phyloP scores from a whole-genome alignment of 1,139 yeast species.

The Suhomyces terraborum region DNA sequence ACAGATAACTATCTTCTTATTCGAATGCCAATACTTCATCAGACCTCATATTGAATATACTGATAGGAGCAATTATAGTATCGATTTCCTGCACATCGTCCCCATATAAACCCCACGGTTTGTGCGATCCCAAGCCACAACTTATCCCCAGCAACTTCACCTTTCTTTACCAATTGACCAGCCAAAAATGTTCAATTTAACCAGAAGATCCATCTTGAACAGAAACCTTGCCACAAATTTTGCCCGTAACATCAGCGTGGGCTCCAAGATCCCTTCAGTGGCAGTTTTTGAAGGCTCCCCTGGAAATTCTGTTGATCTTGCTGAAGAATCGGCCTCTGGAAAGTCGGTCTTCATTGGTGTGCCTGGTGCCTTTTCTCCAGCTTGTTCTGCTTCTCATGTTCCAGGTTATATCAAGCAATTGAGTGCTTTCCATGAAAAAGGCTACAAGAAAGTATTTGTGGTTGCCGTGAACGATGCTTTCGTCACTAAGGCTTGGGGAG shows the following conservation, averaged over 20 bases:
- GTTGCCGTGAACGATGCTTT: conserved; percentile 86
- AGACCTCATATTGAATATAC: too few relatives aligned
- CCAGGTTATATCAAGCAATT: conserved; percentile 70
- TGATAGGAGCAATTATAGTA: not conserved
- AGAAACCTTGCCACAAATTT: conserved; percentile 8
- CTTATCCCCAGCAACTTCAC: not conserved
- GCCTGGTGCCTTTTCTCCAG: conserved; percentile 92
- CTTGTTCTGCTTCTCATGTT: conserved; percentile 74
- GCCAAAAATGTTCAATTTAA: not conserved
- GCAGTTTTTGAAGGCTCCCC: conserved; percentile 67
- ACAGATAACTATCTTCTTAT: not conserved
- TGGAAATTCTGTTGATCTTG: conserved; percentile 61
- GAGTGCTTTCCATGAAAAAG: conserved; percentile 60
- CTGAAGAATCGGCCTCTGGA: conserved; percentile 53
- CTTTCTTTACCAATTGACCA: conserved; percentile 7
- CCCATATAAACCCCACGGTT: conserved; percentile 1
- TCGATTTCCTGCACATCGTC: conserved; percentile 1
- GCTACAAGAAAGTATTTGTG: conserved; percentile 59
- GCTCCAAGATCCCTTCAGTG: conserved; percentile 59
- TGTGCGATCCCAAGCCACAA: not conserved
- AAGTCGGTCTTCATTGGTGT: conserved; percentile 73
- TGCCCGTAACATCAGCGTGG: conserved; percentile 43
- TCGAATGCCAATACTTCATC: not conserved
- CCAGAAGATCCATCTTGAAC: conserved; percentile 2
- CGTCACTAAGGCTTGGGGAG: conserved; percentile 80